Evolutionary conservation across 306 rosid genomes (phyloP), one percentile per base, ranked within the genome.

Genomic region (Lithocarpus polystachyus): DNA sequence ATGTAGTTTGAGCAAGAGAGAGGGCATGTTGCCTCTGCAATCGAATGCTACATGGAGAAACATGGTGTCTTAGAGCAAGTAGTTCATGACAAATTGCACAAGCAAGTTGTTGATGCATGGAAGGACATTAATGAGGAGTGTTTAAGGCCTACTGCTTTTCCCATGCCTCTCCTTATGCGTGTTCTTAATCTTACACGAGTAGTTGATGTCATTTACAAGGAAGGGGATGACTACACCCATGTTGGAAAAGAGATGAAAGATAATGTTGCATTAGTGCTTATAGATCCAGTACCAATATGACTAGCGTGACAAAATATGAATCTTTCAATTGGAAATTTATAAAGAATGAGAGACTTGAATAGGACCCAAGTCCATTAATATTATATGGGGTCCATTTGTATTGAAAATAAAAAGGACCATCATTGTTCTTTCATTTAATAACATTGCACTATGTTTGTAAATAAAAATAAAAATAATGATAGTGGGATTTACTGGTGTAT

Each of bases 11-110:
- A 87, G 61, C 79, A 81, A 62, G 45, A 83, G 37, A 65, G 91
- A 56, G 83, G 64, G n/a, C 89, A 89, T 12, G 73, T 79, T 33
- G 82, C 75, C 0, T 84, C 83, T 0, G 79, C 79, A 1, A 69
- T 87, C 0, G 91, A 89, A 60, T 86, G 93, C 55, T 89, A 80
- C 78, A 83, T 87, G 85, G 75, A 71, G 17, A 79, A 87, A 35
- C 28, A 79, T 48, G 71, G 37, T 1, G 59, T 22, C 9, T 33
- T 75, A 3, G 64, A 78, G 8, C 79, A 75, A 51, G 79, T 86
- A 18, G 85, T 75, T 0, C 12, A 35, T 3, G 1, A 17, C 4
- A 20, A 10, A 23, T 60, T 91, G 4, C 5, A 13, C 0, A 73
- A 79, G 51, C 86, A 77, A 3, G 17, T 83, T 0, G 54, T 23